Base-by-base conservation (phyloP, 1,284 basidiomycete species). In the Tilletia setariae region DNA sequence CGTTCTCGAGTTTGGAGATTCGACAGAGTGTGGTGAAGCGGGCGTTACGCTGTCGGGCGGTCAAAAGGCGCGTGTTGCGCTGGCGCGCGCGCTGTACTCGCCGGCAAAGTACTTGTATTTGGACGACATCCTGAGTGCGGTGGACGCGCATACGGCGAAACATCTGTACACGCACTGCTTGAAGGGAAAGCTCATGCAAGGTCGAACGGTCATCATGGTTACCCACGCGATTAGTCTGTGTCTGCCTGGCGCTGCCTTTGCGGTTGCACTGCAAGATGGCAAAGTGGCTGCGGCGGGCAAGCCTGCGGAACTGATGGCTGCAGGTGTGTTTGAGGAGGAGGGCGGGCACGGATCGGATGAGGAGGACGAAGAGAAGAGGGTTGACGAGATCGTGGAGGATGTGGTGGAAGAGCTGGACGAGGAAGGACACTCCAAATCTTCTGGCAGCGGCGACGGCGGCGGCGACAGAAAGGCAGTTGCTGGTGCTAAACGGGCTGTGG, bases 1-100 rank as follows among this genome's bases (percentile, higher is more conserved):
- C 67, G 94, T 98, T 67, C 86, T 98, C 30, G 94, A 97, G 83
- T 94, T 96, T 79, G 93, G 94, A 2, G 94, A 98, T 77, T 88
- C 92, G 79, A 91, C 93, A 0, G 91, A 94, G 82, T 93, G 94
- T 68, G 92, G 92, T 30, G 92, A 94, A 84, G 89, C 90, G 82
- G 80, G 81, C n/a, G 87, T 86, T 1, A 85, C 85, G 0, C 84
- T 86, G 40, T 93, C 91, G 25, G 95, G 95, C 68, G 95, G 95
- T 32, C 95, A 98, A 82, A 97, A 98, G 78, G 93, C 93, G 42
- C 86, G 95, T 85, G 79, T 84, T 32, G 79, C 76, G 7, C 70
- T 81, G 7, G 94, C 94, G 25, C 89, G 95, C 67, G 94, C 95
- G 1, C 89, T 98, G 30, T 98, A 98, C 84, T 94, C 92, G 65